A percentile compares a stretch with the other conserved stretches of the same genome.
phyloP scores from a whole-genome alignment of 2,329 filamentous ascomycete species.

The Chalara sp. region DNA sequence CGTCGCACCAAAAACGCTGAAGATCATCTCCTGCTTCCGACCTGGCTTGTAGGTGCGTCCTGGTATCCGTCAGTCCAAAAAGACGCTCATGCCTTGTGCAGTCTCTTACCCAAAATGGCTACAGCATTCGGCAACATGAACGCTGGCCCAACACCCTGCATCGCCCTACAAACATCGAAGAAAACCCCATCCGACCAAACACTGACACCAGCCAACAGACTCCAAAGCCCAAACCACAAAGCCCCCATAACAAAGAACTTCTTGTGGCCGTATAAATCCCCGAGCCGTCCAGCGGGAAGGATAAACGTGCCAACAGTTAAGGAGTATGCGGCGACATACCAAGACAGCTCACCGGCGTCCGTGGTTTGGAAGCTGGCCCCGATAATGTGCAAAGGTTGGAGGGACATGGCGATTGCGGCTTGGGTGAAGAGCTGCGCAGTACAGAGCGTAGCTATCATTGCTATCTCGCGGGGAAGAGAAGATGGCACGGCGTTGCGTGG shows the following conservation, averaged over 20 bases:
- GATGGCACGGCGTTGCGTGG: neutral
- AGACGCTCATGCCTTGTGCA: too few species aligned
- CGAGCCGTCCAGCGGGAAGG: conserved; percentile 43
- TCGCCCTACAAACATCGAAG: conserved; percentile 44
- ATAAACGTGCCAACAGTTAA: conserved; percentile 49
- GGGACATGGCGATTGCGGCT: conserved; percentile 38
- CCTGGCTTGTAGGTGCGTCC: conserved; percentile 37
- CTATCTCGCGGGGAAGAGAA: conserved; percentile 23
- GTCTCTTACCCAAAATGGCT: conserved; percentile 36
- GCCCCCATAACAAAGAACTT: conserved; percentile 41
- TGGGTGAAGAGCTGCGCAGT: conserved; percentile 42
- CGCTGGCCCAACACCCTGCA: conserved; percentile 48
- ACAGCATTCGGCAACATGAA: conserved; percentile 47
- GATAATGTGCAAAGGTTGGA: conserved; percentile 43
- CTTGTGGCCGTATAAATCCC: conserved; percentile 46
- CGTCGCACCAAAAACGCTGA: conserved; percentile 40
- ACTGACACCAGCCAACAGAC: conserved; percentile 23
- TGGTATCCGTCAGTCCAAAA: too few species aligned
- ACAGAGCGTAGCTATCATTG: conserved; percentile 38
- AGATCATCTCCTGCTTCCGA: conserved; percentile 33
- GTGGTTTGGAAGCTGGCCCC: conserved; percentile 37
- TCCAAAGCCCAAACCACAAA: conserved; percentile 23
- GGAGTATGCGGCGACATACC: conserved; percentile 52
- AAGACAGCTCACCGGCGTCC: conserved; percentile 39
- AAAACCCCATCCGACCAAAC: conserved; percentile 16